Percentiles rank a stretch among this genome's conserved stretches.
phyloP scores from a whole-genome alignment of 306 rosid species.

The Cotoneaster glaucophyllus region DNA sequence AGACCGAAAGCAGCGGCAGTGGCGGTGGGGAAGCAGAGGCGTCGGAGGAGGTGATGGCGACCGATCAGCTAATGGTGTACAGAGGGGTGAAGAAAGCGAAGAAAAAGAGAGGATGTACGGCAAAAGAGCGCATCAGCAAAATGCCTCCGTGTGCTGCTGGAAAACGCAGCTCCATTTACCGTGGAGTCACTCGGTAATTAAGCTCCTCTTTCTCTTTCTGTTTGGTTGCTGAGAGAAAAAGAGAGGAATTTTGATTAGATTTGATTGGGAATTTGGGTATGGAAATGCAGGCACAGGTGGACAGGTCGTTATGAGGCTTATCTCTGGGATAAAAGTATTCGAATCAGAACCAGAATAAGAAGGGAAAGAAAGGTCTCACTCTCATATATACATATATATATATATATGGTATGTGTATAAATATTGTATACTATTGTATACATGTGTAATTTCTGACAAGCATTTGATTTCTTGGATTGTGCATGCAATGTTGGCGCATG shows the following conservation, averaged over 20 bases:
- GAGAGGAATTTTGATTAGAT: background rate
- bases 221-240: background rate
- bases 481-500: conserved; percentile 33
- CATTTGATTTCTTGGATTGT: conserved; percentile 17
- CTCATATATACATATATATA: too few species aligned
- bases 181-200: conserved; percentile 87
- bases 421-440: background rate
- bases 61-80: conserved; percentile 63
- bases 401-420: background rate
- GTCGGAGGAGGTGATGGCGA: conserved; percentile 43
- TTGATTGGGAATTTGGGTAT: background rate
- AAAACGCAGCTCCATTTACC: conserved; percentile 96
- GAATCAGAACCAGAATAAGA: conserved; percentile 98
- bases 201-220: background rate
- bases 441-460: conserved; percentile 27
- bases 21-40: conserved; percentile 24
- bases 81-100: conserved; percentile 86
- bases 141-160: conserved; percentile 99
- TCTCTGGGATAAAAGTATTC: conserved; percentile 98
- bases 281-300: conserved; percentile 86
- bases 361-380: conserved; percentile 97
- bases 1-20: conserved; percentile 37
- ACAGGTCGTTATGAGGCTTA: conserved; percentile 99
- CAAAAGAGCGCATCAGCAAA: conserved; percentile 94
- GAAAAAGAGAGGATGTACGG: conserved; percentile 92